These are phyloP conservation scores for Cercospora citrullina DNA, from an alignment of 2,329 filamentous ascomycete genomes.

Conservation along the genomic window DNA sequence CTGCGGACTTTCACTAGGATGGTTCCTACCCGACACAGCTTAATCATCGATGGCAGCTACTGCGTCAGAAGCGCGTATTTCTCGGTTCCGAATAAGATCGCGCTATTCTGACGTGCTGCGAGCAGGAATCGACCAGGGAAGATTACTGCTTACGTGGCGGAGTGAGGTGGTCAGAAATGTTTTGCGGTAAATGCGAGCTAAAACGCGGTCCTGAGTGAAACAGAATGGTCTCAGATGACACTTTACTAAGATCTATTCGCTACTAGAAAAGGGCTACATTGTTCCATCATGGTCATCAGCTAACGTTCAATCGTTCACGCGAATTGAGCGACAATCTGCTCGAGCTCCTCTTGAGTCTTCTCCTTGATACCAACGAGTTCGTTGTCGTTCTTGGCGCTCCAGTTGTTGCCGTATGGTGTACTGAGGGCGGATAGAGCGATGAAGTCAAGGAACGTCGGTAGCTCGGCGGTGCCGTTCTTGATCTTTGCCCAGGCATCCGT, in stretches of 20 bases:
- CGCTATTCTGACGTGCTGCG: not conserved
- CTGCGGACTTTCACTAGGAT: not conserved
- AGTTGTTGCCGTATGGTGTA: conserved; percentile 38
- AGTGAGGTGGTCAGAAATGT: not conserved
- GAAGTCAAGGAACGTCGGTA: conserved; percentile 34
- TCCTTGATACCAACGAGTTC: conserved; percentile 40
- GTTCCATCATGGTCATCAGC: not conserved
- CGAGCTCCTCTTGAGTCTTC: conserved; percentile 34
- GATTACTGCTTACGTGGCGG: not conserved
- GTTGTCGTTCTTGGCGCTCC: conserved; percentile 40
- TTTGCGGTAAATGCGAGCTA: not conserved
- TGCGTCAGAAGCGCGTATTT: not conserved
- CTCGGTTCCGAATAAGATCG: not conserved
- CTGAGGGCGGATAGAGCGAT: conserved; percentile 34
- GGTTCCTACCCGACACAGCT: not conserved
- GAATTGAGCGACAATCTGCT: conserved; percentile 32
- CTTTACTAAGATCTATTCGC: not conserved
- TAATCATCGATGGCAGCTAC: not conserved
- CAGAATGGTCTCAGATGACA: not conserved
- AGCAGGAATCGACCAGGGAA: not conserved
- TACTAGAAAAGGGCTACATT: not conserved
- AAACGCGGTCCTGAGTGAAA: not conserved
- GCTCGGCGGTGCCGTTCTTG: conserved; percentile 24
- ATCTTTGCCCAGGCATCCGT: conserved; percentile 36
- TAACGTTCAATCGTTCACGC: not conserved